Evolutionary conservation across 306 rosid genomes (phyloP), one percentile per base, ranked within the genome.

Genomic region (Argentina anserina): DNA sequence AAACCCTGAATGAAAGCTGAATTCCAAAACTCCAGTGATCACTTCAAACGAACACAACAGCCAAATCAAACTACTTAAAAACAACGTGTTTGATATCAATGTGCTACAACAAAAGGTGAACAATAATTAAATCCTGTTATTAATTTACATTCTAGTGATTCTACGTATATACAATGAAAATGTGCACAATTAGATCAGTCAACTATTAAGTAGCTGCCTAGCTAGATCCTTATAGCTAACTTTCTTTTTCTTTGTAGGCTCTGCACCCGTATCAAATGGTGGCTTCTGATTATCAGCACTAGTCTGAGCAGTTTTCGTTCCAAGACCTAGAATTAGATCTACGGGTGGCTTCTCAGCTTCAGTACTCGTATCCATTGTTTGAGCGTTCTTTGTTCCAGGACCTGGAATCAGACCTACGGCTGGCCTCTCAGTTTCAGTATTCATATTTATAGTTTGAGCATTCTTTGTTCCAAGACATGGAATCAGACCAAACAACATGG

Each of bases 201-300:
- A 41, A 55, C n/a, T 36, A 42, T n/a, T 85, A 5, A 94, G 95
- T 67, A 94, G 81, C 68, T 88, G 69, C 39, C 65, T 47, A 40
- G 95, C 97, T 70, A 89, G 70, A 71, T 90, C 97, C 92, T 85
- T 91, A 78, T 89, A 89, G 88, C 96, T 94, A 45, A 91, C 95
- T 78, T 86, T 94, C 86, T 81, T 91, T 83, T 87, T 89, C 90
- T 83, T 88, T 14, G 70, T 0, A 79, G 96, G 86, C 74, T 68
- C 84, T 61, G 77, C 74, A 23, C 76, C 82, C 63, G 71, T 52
- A 20, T 61, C 70, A 40, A 47, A 75, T 9, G 85, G 84, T 70
- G 61, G 82, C 76, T 85, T 84, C 65, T 81, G 86, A 56, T 64
- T 87, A 37, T 53, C 74, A 52, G 9, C 39, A 18, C 67, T 31